Conservation (phyloP, 495 filamentous ascomycete species). For the Daldinia vernicosa region DNA sequence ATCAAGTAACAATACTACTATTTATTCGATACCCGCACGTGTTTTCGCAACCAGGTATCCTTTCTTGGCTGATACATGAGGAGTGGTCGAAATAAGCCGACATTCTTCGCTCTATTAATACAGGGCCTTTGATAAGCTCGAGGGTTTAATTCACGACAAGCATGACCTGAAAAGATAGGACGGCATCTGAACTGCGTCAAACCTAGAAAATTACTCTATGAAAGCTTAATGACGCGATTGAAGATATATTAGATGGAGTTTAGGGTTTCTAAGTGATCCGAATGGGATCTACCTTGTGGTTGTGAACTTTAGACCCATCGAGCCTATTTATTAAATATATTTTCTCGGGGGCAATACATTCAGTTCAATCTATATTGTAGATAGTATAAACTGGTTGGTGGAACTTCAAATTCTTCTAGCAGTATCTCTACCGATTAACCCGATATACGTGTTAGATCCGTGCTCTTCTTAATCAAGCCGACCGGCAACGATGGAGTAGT, state of each 20-base stretch:
- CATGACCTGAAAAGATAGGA: not conserved
- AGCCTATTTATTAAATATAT: not conserved
- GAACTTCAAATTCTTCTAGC: not conserved
- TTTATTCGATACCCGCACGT: too few species aligned
- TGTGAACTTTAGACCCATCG: not conserved
- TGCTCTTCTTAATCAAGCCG: not conserved
- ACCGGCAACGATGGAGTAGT: conserved; percentile 11
- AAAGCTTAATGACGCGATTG: not conserved
- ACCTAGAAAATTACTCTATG: not conserved
- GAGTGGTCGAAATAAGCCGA: not conserved
- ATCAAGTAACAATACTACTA: not conserved
- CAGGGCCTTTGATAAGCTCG: not conserved
- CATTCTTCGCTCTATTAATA: not conserved
- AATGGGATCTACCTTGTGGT: not conserved
- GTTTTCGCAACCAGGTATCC: too few species aligned
- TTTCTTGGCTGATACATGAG: not conserved
- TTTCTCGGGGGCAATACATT: not conserved
- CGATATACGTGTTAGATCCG: not conserved
- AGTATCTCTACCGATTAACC: not conserved
- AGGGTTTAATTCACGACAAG: not conserved
- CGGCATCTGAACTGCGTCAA: not conserved
- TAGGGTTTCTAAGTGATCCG: not conserved
- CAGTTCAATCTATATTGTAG: not conserved
- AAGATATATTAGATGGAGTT: not conserved
- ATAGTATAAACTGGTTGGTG: not conserved